Evolutionary conservation across 176 grass and related monocot species (phyloP).

Genomic region (Phragmites australis): DNA sequence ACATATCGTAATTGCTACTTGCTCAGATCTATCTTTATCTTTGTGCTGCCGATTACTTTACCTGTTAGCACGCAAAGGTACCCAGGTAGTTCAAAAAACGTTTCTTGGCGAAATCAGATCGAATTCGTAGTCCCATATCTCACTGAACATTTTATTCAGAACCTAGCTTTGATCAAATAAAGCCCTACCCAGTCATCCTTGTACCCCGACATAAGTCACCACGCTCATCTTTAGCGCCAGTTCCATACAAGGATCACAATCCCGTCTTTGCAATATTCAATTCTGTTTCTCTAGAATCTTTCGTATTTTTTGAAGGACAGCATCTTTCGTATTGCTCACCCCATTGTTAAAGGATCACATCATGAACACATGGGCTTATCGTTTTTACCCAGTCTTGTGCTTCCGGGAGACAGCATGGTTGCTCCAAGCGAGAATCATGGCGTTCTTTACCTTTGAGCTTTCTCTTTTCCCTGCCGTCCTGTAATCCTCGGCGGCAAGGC

Average conservation of each 20-base stretch:
- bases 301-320: too few relatives aligned
- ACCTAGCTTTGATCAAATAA: too few relatives aligned
- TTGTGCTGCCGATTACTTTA: background rate
- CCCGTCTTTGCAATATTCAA: constrained; percentile 35
- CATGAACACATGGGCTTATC: constrained; percentile 10
- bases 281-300: background rate
- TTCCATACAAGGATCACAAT: constrained; percentile 13
- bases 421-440: constrained; percentile 50
- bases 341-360: constrained; percentile 37
- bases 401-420: constrained; percentile 27
- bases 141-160: background rate
- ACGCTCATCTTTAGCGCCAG: constrained; percentile 17
- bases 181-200: constrained; percentile 2
- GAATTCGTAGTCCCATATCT: background rate
- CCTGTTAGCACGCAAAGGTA: constrained; percentile 31
- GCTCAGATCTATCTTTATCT: background rate
- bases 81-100: background rate
- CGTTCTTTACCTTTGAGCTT: constrained; percentile 60
- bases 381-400: background rate
- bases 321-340: constrained; percentile 39
- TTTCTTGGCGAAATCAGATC: background rate
- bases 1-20: background rate
- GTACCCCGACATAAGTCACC: constrained; percentile 32
- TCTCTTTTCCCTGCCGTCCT: constrained; percentile 44
- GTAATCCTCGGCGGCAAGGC: constrained; percentile 54